Evolutionary conservation across 2,329 filamentous ascomycete genomes (phyloP), one percentile per base, ranked within the genome.

Genomic region (Passalora sequoiae): DNA sequence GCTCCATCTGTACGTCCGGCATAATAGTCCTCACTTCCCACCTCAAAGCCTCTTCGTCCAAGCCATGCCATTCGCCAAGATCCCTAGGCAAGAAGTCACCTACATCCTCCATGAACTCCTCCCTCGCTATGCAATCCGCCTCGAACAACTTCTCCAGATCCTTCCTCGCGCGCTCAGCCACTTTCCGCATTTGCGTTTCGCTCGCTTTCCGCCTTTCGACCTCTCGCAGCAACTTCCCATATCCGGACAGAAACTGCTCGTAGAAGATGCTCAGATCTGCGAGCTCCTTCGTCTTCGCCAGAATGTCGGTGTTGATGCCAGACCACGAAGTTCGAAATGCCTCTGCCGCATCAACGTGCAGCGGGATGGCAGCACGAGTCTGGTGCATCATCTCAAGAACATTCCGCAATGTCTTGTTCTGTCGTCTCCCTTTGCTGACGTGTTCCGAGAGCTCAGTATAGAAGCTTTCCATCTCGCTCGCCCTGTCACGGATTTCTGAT

Each of bases 211-310:
- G 77, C 17, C 92, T 75, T 40, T 84, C 83, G 4, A 89, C 83
- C 64, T 98, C 92, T 1, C 94, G 75, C 17, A 96, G 76, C 9
- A 98, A 71, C 15, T 83, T 81, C 54, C 88, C 84, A 60, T 98
- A 97, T 0, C 89, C 87, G 40, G 80, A 77, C 15, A 86, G 75
- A 58, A 97, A 98, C 13, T 84, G 82, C 48, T 91, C 84, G 65
- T 96, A 97, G 57, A 96, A 87, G n/a, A 78, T 72, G 8, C 81
- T 76, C 57, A 96, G 77, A 16, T 80, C 78, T 39, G 84, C 80
- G 65, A 97, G 83, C 58, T 94, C 87, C 7, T 75, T 70, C 29
- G 95, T 77, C 55, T 81, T 84, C 12, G 69, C 72, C 25, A 75
- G 72, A 17, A 97, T 85, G 13, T 74, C 75, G 3, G 78, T 75